A percentile compares a stretch with the other conserved stretches of the same genome.
These are phyloP conservation scores for Yamadazyma jaroonii DNA, from an alignment of 1,139 yeast species.

Conservation along the genomic window DNA sequence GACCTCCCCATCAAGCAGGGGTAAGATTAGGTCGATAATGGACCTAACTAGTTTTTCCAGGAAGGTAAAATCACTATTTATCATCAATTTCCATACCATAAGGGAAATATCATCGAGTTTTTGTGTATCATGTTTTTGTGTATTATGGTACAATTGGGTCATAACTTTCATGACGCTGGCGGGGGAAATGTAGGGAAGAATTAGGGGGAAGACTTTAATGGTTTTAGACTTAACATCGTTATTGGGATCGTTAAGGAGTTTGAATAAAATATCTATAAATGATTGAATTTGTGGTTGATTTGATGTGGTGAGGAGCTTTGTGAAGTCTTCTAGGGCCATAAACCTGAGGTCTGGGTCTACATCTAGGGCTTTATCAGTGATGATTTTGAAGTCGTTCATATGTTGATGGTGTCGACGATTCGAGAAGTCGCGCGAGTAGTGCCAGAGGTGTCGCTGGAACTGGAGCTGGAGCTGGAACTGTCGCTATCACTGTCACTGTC, in stretches of 20 bases:
- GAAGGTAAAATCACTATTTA: conserved; percentile 33
- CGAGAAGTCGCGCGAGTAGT: conserved; percentile 2
- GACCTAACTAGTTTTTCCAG: conserved; percentile 19
- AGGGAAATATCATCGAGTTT: conserved; percentile 5
- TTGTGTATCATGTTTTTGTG: too few relatives aligned
- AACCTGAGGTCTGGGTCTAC: conserved; percentile 83
- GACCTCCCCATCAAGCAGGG: conserved; percentile 16
- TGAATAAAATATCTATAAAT: conserved; percentile 50
- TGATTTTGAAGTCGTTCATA: conserved; percentile 18
- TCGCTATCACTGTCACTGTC: background rate
- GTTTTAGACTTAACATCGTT: conserved; percentile 82
- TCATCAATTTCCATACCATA: conserved; percentile 66
- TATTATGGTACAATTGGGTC: conserved; percentile 21
- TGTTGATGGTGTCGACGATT: conserved; percentile 8
- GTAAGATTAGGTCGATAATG: conserved; percentile 22
- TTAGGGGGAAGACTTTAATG: conserved; percentile 52
- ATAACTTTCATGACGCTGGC: conserved; percentile 24
- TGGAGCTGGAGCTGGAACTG: conserved; percentile 2
- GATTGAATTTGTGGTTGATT: conserved; percentile 26
- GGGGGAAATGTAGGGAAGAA: conserved; percentile 28
- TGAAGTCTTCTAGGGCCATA: conserved; percentile 83
- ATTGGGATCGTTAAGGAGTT: conserved; percentile 59
- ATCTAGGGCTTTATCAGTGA: conserved; percentile 53
- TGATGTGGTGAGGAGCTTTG: conserved; percentile 37
- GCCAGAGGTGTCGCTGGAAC: conserved; percentile 4